These are phyloP conservation scores for Henckelia pumila DNA, from an alignment of 257 asterid genomes.

Conservation along the genomic window DNA sequence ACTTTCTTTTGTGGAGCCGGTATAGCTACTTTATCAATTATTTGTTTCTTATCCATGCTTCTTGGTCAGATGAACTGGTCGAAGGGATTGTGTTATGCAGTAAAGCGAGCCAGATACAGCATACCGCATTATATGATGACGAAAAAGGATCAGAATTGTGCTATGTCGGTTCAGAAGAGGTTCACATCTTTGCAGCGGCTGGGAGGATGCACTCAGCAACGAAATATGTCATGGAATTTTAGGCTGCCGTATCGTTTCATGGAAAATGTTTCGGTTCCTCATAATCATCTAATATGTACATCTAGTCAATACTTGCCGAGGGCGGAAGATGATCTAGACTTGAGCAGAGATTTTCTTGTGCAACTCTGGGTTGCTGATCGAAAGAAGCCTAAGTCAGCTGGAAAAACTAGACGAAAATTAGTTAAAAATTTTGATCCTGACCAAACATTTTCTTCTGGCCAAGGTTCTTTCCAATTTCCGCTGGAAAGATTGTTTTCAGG, in stretches of 20 bases:
- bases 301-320: constrained; percentile 40
- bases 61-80: constrained; percentile 55
- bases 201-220: constrained; percentile 36
- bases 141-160: constrained; percentile 33
- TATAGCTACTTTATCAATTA: background rate
- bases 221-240: constrained; percentile 30
- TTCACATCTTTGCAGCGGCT: constrained; percentile 26
- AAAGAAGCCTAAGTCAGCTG: constrained; percentile 38
- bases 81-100: constrained; percentile 37
- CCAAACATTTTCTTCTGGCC: constrained; percentile 30
- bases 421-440: constrained; percentile 24
- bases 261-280: constrained; percentile 30
- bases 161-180: constrained; percentile 29
- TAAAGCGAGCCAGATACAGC: constrained; percentile 36
- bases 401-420: constrained; percentile 34
- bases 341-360: constrained; percentile 71
- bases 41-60: constrained; percentile 13
- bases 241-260: constrained; percentile 32
- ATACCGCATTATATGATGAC: constrained; percentile 21
- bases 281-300: constrained; percentile 25
- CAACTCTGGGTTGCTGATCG: constrained; percentile 71
- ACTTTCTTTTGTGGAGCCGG: background rate
- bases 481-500: constrained; percentile 47
- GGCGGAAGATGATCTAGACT: constrained; percentile 41
- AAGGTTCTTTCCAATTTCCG: constrained; percentile 26